These are phyloP conservation scores for Tolypocladium inflatum DNA, from an alignment of 2,329 filamentous ascomycete species.

Conservation along the genomic window DNA sequence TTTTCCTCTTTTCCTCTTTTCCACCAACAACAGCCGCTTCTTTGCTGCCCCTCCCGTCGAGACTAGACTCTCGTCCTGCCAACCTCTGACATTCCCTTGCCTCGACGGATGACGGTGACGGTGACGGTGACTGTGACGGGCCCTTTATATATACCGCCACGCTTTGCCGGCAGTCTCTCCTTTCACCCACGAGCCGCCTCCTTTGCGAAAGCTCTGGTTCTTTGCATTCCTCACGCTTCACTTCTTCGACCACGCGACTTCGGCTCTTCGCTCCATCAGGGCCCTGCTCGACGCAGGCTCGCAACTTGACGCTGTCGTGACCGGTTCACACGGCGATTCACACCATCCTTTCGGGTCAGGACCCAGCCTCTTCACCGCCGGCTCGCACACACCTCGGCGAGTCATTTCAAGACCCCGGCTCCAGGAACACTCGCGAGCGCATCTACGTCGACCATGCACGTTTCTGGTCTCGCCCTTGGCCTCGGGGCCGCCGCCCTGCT, in stretches of 20 bases:
- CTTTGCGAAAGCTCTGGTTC: not conserved
- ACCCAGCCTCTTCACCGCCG: not conserved
- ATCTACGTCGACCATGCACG: slow-evolving; percentile 9
- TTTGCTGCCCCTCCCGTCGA: not conserved
- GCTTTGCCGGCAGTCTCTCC: not conserved
- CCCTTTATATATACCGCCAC: not conserved
- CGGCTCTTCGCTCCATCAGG: slow-evolving; percentile 1
- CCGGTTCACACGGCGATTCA: slow-evolving; percentile 8
- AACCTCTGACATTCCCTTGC: not conserved
- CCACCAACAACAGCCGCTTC: not conserved
- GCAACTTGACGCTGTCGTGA: slow-evolving; percentile 5
- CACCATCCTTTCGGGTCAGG: not conserved
- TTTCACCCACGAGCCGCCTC: not conserved
- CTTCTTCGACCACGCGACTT: not conserved
- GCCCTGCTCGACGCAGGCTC: not conserved
- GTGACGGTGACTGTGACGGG: not conserved
- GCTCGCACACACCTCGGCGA: not conserved
- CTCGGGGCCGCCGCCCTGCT: slow-evolving; percentile 20
- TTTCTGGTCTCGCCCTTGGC: slow-evolving; percentile 9
- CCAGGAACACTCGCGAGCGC: not conserved
- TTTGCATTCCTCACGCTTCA: not conserved
- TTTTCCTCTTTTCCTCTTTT: not conserved
- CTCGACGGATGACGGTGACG: not conserved
- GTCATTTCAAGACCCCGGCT: not conserved
- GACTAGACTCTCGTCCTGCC: not conserved